These are phyloP conservation scores for Phytopythium cucurbitacearum DNA, from an alignment of 352 stramenopile genomes.

Conservation along the genomic window DNA sequence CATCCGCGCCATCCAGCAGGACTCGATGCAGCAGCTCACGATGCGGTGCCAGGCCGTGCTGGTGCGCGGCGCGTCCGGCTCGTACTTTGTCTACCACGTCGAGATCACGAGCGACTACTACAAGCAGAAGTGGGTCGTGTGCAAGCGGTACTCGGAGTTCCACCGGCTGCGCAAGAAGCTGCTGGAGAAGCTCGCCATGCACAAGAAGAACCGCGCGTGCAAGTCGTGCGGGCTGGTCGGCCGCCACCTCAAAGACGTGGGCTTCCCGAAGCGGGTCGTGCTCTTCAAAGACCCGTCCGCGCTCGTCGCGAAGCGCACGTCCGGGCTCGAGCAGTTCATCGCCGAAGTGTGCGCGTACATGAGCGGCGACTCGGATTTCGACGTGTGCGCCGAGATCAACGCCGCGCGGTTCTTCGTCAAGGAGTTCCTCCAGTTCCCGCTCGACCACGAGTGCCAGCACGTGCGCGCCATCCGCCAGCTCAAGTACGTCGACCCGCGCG, in stretches of 20 bases:
- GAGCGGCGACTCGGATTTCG: conserved; percentile 32
- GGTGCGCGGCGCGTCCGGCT: conserved; percentile 68
- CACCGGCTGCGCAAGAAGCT: conserved; percentile 76
- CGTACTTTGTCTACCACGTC: conserved; percentile 83
- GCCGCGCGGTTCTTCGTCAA: conserved; percentile 71
- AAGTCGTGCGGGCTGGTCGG: conserved; percentile 46
- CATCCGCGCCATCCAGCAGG: conserved; percentile 68
- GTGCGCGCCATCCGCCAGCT: conserved; percentile 77
- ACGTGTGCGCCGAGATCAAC: conserved; percentile 62
- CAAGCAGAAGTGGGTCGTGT: conserved; percentile 87
- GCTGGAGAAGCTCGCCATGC: conserved; percentile 45
- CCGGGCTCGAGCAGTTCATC: conserved; percentile 76
- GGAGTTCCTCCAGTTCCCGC: conserved; percentile 78
- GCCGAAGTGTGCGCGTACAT: conserved; percentile 72
- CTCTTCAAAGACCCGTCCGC: conserved; percentile 69
- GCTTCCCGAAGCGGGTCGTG: conserved; percentile 65
- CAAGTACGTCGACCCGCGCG: conserved; percentile 80
- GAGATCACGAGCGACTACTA: conserved; percentile 87
- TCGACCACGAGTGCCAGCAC: conserved; percentile 79
- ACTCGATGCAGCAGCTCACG: conserved; percentile 71
- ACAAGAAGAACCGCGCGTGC: conserved; percentile 56
- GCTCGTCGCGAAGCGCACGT: conserved; percentile 58
- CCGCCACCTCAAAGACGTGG: conserved; percentile 60
- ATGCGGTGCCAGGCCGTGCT: conserved; percentile 71
- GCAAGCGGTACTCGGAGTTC: conserved; percentile 86